phyloP scores from a whole-genome alignment of 148 eudicot genomes.

The Fagopyrum esculentum region DNA sequence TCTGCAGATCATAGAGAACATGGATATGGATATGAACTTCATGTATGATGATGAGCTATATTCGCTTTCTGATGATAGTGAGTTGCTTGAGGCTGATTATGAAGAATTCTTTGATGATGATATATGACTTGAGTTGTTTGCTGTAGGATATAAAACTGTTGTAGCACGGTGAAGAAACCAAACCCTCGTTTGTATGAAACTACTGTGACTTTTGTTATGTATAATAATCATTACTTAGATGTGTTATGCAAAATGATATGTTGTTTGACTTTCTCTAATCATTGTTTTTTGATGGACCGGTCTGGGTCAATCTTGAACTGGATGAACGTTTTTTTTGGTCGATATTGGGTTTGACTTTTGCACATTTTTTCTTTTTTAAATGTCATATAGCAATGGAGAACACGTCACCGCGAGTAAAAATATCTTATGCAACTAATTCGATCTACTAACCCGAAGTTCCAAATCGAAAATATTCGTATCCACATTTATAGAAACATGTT shows the following conservation, averaged over 20 bases:
- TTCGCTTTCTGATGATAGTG: constrained; percentile 5
- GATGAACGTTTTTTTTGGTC: no score
- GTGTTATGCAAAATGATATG: neutral
- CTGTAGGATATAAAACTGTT: neutral
- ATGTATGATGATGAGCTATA: constrained; percentile 2
- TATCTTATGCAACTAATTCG: no score
- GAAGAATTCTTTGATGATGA: constrained; percentile 10
- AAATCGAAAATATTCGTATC: no score
- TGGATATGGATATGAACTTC: constrained; percentile 6
- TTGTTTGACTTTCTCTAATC: neutral
- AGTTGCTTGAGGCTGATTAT: constrained; percentile 9
- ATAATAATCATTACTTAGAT: neutral
- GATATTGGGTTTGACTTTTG: no score
- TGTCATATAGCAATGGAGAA: no score
- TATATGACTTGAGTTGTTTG: neutral
- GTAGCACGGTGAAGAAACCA: neutral
- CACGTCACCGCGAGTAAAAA: no score
- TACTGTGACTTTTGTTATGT: neutral
- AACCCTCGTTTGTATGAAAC: neutral
- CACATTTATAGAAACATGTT: no score
- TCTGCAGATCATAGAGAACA: constrained; percentile 7
- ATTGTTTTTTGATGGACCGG: neutral
- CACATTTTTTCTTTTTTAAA: no score
- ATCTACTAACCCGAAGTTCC: no score
- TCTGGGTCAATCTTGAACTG: no score